Percentiles rank a stretch among this genome's conserved stretches.
Evolutionary conservation across 2,329 filamentous ascomycete species (phyloP).

Genomic region (Colletotrichum orchidophilum): DNA sequence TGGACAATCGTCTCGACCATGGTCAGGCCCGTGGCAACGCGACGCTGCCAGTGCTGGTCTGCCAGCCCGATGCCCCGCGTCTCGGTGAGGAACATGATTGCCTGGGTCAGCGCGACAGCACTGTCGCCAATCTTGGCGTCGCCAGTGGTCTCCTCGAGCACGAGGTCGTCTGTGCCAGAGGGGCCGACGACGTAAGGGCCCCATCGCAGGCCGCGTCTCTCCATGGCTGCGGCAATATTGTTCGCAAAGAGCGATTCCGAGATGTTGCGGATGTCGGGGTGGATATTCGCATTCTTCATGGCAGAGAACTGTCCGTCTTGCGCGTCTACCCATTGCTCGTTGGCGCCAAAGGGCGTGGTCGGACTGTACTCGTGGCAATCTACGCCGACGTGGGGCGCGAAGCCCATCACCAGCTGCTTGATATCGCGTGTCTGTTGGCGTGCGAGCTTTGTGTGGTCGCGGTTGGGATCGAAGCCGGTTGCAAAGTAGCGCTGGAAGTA

Average conservation of each 20-base stretch:
- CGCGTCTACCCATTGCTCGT: slow-evolving; percentile 38
- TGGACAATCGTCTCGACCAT: slow-evolving; percentile 42
- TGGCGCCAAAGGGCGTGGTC: slow-evolving; percentile 34
- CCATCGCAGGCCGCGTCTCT: slow-evolving; percentile 40
- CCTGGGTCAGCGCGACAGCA: slow-evolving; percentile 41
- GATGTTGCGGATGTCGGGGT: slow-evolving; percentile 40
- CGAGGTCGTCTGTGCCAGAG: slow-evolving; percentile 14
- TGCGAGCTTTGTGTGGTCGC: slow-evolving; percentile 45
- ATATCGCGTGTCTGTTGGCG: slow-evolving; percentile 43
- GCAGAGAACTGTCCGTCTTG: slow-evolving; percentile 44
- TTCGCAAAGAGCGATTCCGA: slow-evolving; percentile 42
- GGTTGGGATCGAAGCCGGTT: slow-evolving; percentile 44
- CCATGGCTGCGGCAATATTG: slow-evolving; percentile 41
- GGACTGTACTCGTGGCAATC: slow-evolving; percentile 45
- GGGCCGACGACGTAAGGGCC: slow-evolving; percentile 41
- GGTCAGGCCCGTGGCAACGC: slow-evolving; percentile 40
- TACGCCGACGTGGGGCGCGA: slow-evolving; percentile 42
- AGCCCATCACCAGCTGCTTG: slow-evolving; percentile 41
- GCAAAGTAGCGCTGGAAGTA: slow-evolving; percentile 45
- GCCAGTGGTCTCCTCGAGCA: slow-evolving; percentile 40
- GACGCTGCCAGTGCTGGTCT: slow-evolving; percentile 43
- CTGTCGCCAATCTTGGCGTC: slow-evolving; percentile 44
- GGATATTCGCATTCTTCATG: slow-evolving; percentile 46
- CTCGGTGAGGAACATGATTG: slow-evolving; percentile 42
- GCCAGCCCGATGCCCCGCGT: slow-evolving; percentile 43